Evolutionary conservation across 225 moss, liverwort and hornwort genomes (phyloP).

Genomic region (Neckera pumila): DNA sequence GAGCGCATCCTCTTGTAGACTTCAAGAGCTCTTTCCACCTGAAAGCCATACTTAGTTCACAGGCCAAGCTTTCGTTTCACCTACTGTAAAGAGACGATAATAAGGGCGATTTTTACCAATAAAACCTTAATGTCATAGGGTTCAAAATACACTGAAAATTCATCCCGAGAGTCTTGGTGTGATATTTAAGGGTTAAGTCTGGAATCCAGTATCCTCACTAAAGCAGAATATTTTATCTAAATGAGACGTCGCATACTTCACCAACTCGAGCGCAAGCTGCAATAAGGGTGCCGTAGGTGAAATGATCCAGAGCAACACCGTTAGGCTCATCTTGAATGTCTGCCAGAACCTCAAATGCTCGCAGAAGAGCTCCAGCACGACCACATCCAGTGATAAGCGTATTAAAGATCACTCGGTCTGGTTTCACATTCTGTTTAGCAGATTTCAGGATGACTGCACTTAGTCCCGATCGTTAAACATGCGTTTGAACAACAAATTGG

Average conservation of each 20-base stretch:
- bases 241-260: slow-evolving; percentile 30
- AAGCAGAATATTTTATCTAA: not conserved
- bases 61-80: not conserved
- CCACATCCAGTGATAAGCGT: slow-evolving; percentile 71
- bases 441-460: not conserved
- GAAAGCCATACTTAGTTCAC: not conserved
- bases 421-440: slow-evolving; percentile 55
- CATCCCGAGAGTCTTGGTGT: not conserved
- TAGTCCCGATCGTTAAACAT: not conserved
- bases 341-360: slow-evolving; percentile 72
- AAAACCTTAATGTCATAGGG: too few species aligned
- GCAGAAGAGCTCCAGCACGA: slow-evolving; percentile 70
- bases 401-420: slow-evolving; percentile 78
- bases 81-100: not conserved
- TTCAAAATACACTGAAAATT: not conserved
- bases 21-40: slow-evolving; percentile 77
- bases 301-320: slow-evolving; percentile 42
- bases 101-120: not conserved
- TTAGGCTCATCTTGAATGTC: slow-evolving; percentile 58
- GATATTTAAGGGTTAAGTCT: not conserved
- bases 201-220: not conserved
- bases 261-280: slow-evolving; percentile 62
- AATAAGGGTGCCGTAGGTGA: slow-evolving; percentile 67
- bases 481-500: not conserved
- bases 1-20: slow-evolving; percentile 61